Evolutionary conservation across 2,329 filamentous ascomycete genomes (phyloP).

Genomic region (Calonectria pseudoreteaudii): DNA sequence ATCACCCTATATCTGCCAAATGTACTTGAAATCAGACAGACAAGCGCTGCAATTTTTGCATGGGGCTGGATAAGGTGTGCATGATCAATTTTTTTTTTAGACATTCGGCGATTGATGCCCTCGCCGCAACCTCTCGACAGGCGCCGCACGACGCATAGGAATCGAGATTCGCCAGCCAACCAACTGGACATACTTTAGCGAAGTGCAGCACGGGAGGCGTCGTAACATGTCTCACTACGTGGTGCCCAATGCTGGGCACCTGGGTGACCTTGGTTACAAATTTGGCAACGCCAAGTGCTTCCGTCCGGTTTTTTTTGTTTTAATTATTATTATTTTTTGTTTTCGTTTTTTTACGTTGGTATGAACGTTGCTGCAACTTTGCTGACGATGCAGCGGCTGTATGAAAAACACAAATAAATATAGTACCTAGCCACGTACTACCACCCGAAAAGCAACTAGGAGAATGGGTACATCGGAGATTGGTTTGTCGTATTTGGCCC

Average conservation of each 20-base stretch:
- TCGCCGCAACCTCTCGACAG: background rate
- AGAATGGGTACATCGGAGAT: slow-evolving; percentile 6
- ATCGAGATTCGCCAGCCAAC: slow-evolving; percentile 20
- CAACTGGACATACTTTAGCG: slow-evolving; percentile 13
- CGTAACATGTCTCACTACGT: slow-evolving; percentile 36
- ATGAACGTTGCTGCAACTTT: background rate
- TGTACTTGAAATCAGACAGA: slow-evolving; percentile 2
- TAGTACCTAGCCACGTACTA: background rate
- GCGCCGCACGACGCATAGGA: slow-evolving; percentile 8
- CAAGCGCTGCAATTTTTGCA: background rate
- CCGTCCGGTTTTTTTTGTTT: no score
- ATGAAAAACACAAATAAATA: background rate
- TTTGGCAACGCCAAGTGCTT: background rate
- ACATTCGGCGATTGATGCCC: background rate
- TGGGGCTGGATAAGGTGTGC: background rate
- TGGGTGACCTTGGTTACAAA: background rate
- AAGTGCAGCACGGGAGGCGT: slow-evolving; percentile 18
- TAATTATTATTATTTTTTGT: no score
- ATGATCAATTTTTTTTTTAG: background rate
- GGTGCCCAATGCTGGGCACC: slow-evolving; percentile 11
- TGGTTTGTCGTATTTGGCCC: background rate
- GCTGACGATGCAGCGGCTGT: background rate
- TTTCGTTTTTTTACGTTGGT: background rate
- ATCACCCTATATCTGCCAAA: slow-evolving; percentile 3
- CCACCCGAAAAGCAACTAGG: background rate